Percentiles rank a stretch among this genome's conserved stretches.
Conservation (phyloP, 2,329 filamentous ascomycete genomes). For the Immersiporthe knoxdaviesiana region DNA sequence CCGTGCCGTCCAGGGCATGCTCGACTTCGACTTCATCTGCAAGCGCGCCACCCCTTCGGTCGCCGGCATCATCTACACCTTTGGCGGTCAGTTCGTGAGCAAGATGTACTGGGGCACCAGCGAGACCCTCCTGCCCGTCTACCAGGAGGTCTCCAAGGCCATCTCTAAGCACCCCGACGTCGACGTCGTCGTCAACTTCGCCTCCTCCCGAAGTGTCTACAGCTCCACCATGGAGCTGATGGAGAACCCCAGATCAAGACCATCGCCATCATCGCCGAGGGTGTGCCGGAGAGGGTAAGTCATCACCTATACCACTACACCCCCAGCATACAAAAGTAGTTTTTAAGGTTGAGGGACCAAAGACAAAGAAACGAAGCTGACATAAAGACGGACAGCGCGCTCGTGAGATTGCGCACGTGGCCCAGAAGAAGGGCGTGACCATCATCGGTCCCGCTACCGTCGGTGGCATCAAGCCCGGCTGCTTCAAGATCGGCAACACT, state of each 20-base stretch:
- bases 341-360: no score
- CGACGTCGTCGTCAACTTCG: conserved; percentile 98
- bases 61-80: conserved; percentile 99
- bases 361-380: conserved; percentile 12
- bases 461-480: conserved; percentile 98
- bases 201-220: conserved; percentile 98
- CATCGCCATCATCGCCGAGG: conserved; percentile 99
- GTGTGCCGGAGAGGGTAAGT: conserved; percentile 94
- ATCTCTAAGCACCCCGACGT: conserved; percentile 96
- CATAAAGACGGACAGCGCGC: conserved; percentile 67
- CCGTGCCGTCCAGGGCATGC: conserved; percentile 87
- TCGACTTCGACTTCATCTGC: conserved; percentile 99
- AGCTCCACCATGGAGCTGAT: conserved; percentile 98
- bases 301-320: no score
- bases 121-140: conserved; percentile 97
- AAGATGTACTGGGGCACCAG: conserved; percentile 99
- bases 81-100: conserved; percentile 99
- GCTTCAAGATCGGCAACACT: conserved; percentile 99
- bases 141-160: conserved; percentile 91
- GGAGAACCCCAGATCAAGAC: conserved; percentile 95
- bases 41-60: conserved; percentile 96
- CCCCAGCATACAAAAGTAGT: no score
- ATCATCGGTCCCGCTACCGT: conserved; percentile 99
- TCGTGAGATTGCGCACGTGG: conserved; percentile 95
- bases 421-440: conserved; percentile 97